Percentiles rank a stretch among this genome's conserved stretches.
phyloP scores from a whole-genome alignment of 1,139 yeast species.

The Suhomyces ambrosiae region DNA sequence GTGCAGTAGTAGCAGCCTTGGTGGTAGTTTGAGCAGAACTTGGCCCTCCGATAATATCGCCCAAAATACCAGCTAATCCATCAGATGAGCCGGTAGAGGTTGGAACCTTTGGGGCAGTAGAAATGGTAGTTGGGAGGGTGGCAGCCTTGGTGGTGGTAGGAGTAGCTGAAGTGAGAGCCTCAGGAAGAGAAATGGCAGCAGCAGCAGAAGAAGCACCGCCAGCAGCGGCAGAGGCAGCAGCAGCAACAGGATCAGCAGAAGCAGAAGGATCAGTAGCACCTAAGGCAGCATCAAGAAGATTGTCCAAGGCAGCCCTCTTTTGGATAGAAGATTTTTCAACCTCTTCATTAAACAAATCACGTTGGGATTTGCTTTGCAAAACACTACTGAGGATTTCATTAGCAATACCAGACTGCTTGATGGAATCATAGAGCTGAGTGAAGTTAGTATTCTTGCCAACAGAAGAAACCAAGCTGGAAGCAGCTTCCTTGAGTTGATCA shows the following conservation, averaged over 20 bases:
- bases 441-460: conserved; percentile 26
- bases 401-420: conserved; percentile 25
- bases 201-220: conserved; percentile 1
- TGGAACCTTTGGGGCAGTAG: conserved; percentile 11
- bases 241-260: conserved; percentile 9
- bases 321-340: conserved; percentile 5
- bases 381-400: conserved; percentile 23
- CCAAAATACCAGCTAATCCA: conserved; percentile 15
- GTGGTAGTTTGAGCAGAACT: conserved; percentile 12
- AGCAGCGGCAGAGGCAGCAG: conserved; percentile 1
- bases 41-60: conserved; percentile 11
- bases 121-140: conserved; percentile 4
- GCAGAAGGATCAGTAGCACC: conserved; percentile 10
- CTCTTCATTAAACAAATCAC: conserved; percentile 9
- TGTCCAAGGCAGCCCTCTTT: conserved; percentile 12
- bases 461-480: conserved; percentile 21
- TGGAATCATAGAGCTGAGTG: conserved; percentile 22
- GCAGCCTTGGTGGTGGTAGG: conserved; percentile 2
- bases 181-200: neutral
- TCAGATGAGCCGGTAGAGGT: conserved; percentile 9
- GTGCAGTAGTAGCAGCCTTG: conserved; percentile 3
- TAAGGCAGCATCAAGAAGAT: conserved; percentile 12
- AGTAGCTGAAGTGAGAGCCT: conserved; percentile 1
- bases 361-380: conserved; percentile 9
- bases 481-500: conserved; percentile 22